Evolutionary conservation across 805 yeast species (phyloP).

Genomic region (Tetrapisispora taiwanensis): DNA sequence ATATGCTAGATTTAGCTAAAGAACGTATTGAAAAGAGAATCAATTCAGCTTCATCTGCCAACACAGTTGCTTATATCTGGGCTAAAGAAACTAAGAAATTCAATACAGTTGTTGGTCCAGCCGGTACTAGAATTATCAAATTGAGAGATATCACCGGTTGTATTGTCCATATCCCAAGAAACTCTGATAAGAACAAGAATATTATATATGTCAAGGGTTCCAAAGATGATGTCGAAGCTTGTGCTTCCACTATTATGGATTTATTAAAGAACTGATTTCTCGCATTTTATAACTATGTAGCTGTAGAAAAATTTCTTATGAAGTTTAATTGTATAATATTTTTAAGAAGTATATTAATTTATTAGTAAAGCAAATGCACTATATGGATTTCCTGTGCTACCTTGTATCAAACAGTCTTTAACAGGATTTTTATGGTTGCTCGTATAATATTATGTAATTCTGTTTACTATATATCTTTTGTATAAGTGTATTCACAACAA

Average conservation of each 20-base stretch:
- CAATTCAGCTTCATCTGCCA: slow-evolving; percentile 36
- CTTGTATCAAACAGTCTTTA: neutral
- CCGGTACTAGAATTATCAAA: slow-evolving; percentile 54
- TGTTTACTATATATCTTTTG: too few relatives aligned
- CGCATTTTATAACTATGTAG: too few relatives aligned
- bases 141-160: slow-evolving; percentile 53
- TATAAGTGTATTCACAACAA: too few relatives aligned
- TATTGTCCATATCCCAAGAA: slow-evolving; percentile 54
- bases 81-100: slow-evolving; percentile 41
- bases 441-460: too few relatives aligned
- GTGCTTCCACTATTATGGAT: slow-evolving; percentile 32
- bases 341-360: neutral
- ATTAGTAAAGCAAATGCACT: neutral
- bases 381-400: neutral
- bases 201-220: slow-evolving; percentile 53
- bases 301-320: too few relatives aligned
- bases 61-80: slow-evolving; percentile 53
- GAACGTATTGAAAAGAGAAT: slow-evolving; percentile 40
- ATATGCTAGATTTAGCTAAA: slow-evolving; percentile 25
- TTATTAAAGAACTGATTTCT: slow-evolving; percentile 10
- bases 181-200: slow-evolving; percentile 40
- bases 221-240: slow-evolving; percentile 41
- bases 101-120: slow-evolving; percentile 64
- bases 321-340: neutral
- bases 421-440: neutral